Base-by-base conservation (phyloP, 768 basidiomycete genomes). In the Podaxis carcinomalis region DNA sequence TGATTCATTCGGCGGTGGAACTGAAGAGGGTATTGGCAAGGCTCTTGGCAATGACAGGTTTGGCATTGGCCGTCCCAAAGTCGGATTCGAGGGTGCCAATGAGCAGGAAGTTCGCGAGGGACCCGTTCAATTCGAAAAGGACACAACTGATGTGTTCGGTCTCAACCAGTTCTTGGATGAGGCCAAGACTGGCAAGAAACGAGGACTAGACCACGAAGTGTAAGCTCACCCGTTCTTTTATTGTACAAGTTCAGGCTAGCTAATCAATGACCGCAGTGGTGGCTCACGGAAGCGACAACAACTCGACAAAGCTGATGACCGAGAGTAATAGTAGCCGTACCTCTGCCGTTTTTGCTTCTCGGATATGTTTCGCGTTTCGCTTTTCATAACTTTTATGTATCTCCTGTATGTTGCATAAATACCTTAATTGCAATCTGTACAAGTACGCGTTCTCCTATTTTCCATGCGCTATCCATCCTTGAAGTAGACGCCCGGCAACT, bases 61-160 rank as follows among this genome's bases (percentile, higher is more conserved):
- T 72, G 88, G 87, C 25, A 78, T 99, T 21, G 97, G 96, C 16
- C 86, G 87, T 63, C 87, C 90, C 3, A 80, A 80, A 60, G 80
- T 91, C 66, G 95, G 95, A 23, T 98, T 98, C 69, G 93, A 96
- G 71, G 96, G 96, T 51, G 92, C 95, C 13, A 80, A 79, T 42
- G 89, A 90, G 19, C 90, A 91, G 70, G 94, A 95, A 70, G 80
- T 89, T 27, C 78, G 88, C 59, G 92, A 93, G 68, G 97, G 97
- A 1, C 97, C 97, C 23, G 97, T 99, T 44, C 94, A 98, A 69
- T 99, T 99, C 69, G 97, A 99, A 80, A 97, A 98, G 78, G 96
- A 99, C 69, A 87, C 90, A 1, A 83, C 87, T n/a, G 96, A 98
- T 81, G 93, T 98, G 19, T 98, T 98, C 70, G 96, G 96, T 64